A percentile compares a stretch with the other conserved stretches of the same genome.
Evolutionary conservation across 106 monocot species (phyloP).

Genomic region (Dendrobium catenatum): DNA sequence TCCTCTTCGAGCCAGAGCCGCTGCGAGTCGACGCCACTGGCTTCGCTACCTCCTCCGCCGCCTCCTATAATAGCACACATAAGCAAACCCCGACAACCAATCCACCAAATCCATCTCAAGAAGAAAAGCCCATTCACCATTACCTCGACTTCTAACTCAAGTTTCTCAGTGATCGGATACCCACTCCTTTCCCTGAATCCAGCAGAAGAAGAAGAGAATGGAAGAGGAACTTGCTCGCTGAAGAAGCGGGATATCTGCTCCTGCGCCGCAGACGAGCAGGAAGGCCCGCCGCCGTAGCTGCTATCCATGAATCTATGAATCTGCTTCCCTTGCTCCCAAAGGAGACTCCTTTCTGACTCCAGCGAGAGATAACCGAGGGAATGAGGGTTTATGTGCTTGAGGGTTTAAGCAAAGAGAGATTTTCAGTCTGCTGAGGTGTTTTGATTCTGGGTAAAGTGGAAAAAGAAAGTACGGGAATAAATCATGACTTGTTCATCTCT

Average conservation of each 20-base stretch:
- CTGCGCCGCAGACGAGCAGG: constrained; percentile 6
- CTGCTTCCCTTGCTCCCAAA: neutral
- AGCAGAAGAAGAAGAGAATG: constrained; percentile 1
- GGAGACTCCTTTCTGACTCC: neutral
- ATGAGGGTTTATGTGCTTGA: neutral
- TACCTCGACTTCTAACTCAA: neutral
- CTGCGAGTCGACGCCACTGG: constrained; percentile 18
- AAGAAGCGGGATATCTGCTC: constrained; percentile 5
- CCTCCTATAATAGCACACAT: constrained; percentile 20
- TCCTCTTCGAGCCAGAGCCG: constrained; percentile 56
- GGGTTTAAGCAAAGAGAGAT: neutral
- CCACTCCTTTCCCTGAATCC: neutral
- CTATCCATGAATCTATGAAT: constrained; percentile 6
- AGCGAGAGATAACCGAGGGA: neutral
- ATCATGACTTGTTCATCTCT: constrained; percentile 1
- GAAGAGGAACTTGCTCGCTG: neutral
- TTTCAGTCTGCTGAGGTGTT: neutral
- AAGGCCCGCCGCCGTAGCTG: neutral
- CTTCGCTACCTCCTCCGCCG: constrained; percentile 23
- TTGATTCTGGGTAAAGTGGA: neutral
- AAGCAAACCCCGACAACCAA: neutral
- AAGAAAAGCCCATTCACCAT: neutral
- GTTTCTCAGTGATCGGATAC: neutral
- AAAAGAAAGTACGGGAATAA: neutral
- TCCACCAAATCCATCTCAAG: neutral